Percentiles rank a stretch among this genome's conserved stretches.
Conservation (phyloP, 495 filamentous ascomycete genomes). For the Podospora pseudocomata region DNA sequence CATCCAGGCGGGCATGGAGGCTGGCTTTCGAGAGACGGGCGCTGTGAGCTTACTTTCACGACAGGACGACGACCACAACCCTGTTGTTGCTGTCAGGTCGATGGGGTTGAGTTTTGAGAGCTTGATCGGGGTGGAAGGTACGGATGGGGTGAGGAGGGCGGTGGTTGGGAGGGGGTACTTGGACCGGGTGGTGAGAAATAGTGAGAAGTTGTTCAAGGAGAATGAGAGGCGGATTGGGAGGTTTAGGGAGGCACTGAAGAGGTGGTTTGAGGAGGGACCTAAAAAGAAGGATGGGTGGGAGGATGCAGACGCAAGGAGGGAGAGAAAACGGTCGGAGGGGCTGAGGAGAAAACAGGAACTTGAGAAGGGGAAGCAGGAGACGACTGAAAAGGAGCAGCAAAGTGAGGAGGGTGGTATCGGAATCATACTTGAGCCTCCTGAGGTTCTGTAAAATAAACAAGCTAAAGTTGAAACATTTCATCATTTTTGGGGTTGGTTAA, state of each 20-base stretch:
- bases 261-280: conserved; percentile 29
- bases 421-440: conserved; percentile 16
- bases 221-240: conserved; percentile 68
- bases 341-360: conserved; percentile 45
- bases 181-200: conserved; percentile 58
- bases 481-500: not conserved
- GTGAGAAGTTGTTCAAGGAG: conserved; percentile 71
- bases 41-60: conserved; percentile 41
- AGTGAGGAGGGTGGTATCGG: conserved; percentile 1
- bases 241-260: conserved; percentile 46
- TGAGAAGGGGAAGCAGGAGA: conserved; percentile 24
- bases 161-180: conserved; percentile 59
- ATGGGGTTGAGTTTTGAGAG: conserved; percentile 76
- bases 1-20: conserved; percentile 66
- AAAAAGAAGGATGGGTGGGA: conserved; percentile 47
- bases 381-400: not conserved
- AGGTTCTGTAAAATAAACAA: conserved; percentile 17
- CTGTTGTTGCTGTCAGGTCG: conserved; percentile 80
- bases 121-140: conserved; percentile 59
- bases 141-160: conserved; percentile 34
- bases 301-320: conserved; percentile 52
- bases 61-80: conserved; percentile 36
- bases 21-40: conserved; percentile 91
- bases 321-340: conserved; percentile 62
- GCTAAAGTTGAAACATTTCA: not conserved